Percentiles rank a stretch among this genome's conserved stretches.
phyloP scores from a whole-genome alignment of 1,284 basidiomycete genomes.

The Schizophyllum amplum region DNA sequence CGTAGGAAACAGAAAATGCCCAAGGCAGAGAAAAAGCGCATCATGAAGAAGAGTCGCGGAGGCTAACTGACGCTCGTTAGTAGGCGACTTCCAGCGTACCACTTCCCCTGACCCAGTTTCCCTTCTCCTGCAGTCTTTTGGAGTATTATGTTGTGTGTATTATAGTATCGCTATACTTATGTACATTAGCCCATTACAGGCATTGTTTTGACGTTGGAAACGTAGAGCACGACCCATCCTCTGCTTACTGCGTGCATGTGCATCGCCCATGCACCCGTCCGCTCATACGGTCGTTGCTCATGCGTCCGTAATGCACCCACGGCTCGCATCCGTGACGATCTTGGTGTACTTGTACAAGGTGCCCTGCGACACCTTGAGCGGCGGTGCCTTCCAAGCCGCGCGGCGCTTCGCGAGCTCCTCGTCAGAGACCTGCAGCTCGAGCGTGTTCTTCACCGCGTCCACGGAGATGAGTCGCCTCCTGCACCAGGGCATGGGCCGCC shows the following conservation, averaged over 20 bases:
- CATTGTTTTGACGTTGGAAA: conserved; percentile 4
- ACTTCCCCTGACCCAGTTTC: too few relatives aligned
- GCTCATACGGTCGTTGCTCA: conserved; percentile 23
- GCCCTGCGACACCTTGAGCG: conserved; percentile 79
- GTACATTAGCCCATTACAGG: neutral
- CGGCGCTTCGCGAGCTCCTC: conserved; percentile 67
- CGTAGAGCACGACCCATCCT: too few relatives aligned
- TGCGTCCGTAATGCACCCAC: conserved; percentile 83
- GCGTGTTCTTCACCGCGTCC: conserved; percentile 78
- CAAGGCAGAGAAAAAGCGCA: conserved; percentile 85
- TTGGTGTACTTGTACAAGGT: conserved; percentile 87
- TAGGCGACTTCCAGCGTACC: too few relatives aligned
- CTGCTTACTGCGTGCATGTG: too few relatives aligned
- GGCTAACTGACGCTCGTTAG: too few relatives aligned
- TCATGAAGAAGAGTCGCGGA: conserved; percentile 53
- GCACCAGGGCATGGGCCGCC: conserved; percentile 88
- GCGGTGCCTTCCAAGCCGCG: conserved; percentile 69
- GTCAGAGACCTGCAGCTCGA: conserved; percentile 63
- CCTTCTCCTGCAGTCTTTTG: too few relatives aligned
- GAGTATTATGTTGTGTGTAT: too few relatives aligned
- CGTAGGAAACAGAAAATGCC: conserved; percentile 89
- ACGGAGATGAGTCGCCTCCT: conserved; percentile 86
- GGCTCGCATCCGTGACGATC: conserved; percentile 79
- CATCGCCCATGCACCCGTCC: too few relatives aligned
- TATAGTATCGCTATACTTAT: too few relatives aligned